Percentiles rank a stretch among this genome's conserved stretches.
phyloP scores from a whole-genome alignment of 148 eudicot species.

The Suaeda aralocaspica region DNA sequence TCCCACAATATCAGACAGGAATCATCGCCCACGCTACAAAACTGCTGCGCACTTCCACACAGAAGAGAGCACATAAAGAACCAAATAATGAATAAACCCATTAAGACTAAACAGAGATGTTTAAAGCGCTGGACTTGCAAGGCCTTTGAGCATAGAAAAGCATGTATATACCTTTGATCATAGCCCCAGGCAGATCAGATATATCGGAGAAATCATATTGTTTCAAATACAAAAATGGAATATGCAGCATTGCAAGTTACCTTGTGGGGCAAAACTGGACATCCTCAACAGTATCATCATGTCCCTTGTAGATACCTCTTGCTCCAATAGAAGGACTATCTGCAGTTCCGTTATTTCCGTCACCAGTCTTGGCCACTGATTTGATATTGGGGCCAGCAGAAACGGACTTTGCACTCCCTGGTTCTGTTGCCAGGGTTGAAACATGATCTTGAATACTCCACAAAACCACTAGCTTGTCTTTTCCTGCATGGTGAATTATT shows the following conservation, averaged over 20 bases:
- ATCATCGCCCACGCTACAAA: slow-evolving; percentile 94
- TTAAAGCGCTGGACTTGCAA: too few relatives aligned
- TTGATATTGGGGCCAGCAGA: slow-evolving; percentile 44
- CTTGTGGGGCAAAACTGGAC: slow-evolving; percentile 93
- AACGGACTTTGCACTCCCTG: slow-evolving; percentile 51
- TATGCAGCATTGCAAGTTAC: slow-evolving; percentile 41
- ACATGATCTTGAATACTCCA: slow-evolving; percentile 96
- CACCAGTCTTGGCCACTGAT: slow-evolving; percentile 37
- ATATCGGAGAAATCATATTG: too few relatives aligned
- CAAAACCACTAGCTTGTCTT: slow-evolving; percentile 81
- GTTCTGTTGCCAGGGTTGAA: slow-evolving; percentile 64
- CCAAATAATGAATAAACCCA: neutral
- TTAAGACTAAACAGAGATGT: neutral
- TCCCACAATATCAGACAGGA: slow-evolving; percentile 90
- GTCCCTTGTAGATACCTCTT: slow-evolving; percentile 78
- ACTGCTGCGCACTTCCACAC: slow-evolving; percentile 68
- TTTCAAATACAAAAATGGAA: neutral
- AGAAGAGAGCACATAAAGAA: slow-evolving; percentile 22
- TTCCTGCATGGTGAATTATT: slow-evolving; percentile 44
- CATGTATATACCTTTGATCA: neutral
- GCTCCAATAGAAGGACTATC: slow-evolving; percentile 60
- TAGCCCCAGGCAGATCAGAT: neutral
- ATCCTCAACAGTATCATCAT: slow-evolving; percentile 92
- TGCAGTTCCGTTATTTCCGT: slow-evolving; percentile 35
- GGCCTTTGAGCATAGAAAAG: neutral